These are phyloP conservation scores for Aureobasidium namibiae DNA, from an alignment of 2,329 filamentous ascomycete species.

Conservation along the genomic window DNA sequence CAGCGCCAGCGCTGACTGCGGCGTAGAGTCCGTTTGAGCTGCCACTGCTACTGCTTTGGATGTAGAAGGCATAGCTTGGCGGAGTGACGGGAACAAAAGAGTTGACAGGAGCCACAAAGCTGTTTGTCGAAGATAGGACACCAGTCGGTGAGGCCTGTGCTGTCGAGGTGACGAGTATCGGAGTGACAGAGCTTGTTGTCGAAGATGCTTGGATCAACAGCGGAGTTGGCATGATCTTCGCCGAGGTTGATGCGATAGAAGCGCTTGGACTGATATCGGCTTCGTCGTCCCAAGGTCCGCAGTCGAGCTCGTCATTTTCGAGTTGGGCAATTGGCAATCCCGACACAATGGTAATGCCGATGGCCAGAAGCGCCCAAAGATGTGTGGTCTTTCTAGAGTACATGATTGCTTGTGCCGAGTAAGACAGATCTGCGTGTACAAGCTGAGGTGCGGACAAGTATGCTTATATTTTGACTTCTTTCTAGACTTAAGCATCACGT, in stretches of 20 bases:
- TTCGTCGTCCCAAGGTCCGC: not conserved
- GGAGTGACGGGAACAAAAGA: not conserved
- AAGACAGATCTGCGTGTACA: not conserved
- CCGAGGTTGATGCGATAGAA: not conserved
- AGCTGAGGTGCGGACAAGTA: slow-evolving; percentile 2
- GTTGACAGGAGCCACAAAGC: not conserved
- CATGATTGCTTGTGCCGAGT: not conserved
- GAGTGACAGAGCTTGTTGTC: not conserved
- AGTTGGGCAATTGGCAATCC: not conserved
- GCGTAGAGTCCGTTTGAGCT: not conserved
- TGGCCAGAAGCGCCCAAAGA: not conserved
- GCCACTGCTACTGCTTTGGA: not conserved
- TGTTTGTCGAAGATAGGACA: not conserved
- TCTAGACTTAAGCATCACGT: not conserved
- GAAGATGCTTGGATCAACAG: not conserved
- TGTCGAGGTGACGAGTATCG: not conserved
- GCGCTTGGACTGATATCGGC: not conserved
- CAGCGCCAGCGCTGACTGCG: not conserved
- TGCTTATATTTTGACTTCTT: slow-evolving; percentile 7
- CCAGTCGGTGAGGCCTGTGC: not conserved
- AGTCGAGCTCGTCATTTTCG: not conserved
- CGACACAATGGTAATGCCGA: not conserved
- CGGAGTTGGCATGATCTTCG: not conserved
- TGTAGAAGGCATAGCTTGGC: not conserved
- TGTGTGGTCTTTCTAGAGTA: not conserved